Base-by-base conservation (phyloP, 2,329 filamentous ascomycete species). In the Talaromyces verruculosus region DNA sequence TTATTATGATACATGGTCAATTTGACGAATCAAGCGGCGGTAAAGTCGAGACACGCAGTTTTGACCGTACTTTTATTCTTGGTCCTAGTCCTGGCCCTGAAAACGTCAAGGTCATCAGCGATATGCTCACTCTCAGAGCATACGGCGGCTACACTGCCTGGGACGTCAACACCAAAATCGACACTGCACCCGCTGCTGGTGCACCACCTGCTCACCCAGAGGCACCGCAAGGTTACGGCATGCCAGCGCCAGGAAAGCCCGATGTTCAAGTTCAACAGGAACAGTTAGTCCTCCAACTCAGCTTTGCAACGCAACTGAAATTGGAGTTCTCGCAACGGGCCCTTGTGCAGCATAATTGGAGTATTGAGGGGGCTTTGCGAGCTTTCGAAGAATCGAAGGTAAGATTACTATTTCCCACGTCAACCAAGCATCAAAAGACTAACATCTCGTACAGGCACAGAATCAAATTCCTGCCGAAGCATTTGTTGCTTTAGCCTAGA, bases 1-100 rank as follows among this genome's bases (percentile, higher is more conserved):
- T 91, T 60, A 86, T 96, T 70, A 89, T 86, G 7, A 84, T 94
- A n/a, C 91, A 95, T 71, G 91, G 92, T 68, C 91, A 94, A 72
- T 96, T 92, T 67, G 88, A 94, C 59, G 93, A 97, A 74, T 81
- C 89, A 19, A 84, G 83, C 25, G 81, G 84, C 58, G 83, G 85
- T 53, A 85, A 84, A 51, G 83, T 87, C 43, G 87, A 88, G 71
- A 79, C 77, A 11, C 88, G 92, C 67, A 92, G 90, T 75, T 96
- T 96, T 77, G 92, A 93, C 63, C 88, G 93, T 61, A 90, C 87
- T 0, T 92, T 96, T 74, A 81, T 93, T 47, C 83, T 96, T 19
- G 91, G 91, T 0, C 92, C 92, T 1, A 91, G 91, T 37, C 84
- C 84, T 39, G 86, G 87, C 0, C 84, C 87, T 5, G 82, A 84